These are phyloP conservation scores for Camellia lanceoleosa DNA, from an alignment of 148 eudicot genomes.

Conservation along the genomic window DNA sequence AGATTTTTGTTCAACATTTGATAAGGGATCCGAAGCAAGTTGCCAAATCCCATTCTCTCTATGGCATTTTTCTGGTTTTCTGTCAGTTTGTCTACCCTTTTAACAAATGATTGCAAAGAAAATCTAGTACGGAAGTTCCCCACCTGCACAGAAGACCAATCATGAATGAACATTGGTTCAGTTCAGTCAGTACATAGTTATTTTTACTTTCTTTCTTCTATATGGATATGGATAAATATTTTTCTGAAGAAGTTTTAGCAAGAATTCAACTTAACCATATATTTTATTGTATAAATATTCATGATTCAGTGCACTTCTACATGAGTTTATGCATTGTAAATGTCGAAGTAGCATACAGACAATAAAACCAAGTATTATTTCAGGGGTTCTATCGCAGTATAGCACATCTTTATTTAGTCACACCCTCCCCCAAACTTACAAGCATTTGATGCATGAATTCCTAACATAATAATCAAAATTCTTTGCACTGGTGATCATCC, in stretches of 20 bases:
- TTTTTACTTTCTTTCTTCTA: too few relatives aligned
- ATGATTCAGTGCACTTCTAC: neutral
- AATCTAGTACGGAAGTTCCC: slow-evolving; percentile 53
- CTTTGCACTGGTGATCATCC: too few relatives aligned
- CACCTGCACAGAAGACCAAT: slow-evolving; percentile 30
- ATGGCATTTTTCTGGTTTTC: slow-evolving; percentile 47
- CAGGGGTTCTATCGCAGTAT: neutral
- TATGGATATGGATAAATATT: too few relatives aligned
- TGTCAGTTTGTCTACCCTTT: slow-evolving; percentile 48
- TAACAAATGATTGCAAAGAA: slow-evolving; percentile 49
- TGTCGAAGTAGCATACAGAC: neutral
- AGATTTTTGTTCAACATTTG: slow-evolving; percentile 49
- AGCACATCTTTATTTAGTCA: neutral
- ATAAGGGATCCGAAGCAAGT: slow-evolving; percentile 38
- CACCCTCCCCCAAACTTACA: neutral
- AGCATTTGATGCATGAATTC: neutral
- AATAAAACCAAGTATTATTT: neutral
- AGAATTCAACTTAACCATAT: too few relatives aligned
- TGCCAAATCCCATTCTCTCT: slow-evolving; percentile 53
- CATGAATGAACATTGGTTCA: neutral
- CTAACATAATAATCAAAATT: too few relatives aligned
- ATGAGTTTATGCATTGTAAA: neutral
- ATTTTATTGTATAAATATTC: neutral
- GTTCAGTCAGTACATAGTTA: too few relatives aligned
- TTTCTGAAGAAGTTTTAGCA: too few relatives aligned